Evolutionary conservation across 768 basidiomycete genomes (phyloP).

Genomic region (Leccinum longicurvipes): DNA sequence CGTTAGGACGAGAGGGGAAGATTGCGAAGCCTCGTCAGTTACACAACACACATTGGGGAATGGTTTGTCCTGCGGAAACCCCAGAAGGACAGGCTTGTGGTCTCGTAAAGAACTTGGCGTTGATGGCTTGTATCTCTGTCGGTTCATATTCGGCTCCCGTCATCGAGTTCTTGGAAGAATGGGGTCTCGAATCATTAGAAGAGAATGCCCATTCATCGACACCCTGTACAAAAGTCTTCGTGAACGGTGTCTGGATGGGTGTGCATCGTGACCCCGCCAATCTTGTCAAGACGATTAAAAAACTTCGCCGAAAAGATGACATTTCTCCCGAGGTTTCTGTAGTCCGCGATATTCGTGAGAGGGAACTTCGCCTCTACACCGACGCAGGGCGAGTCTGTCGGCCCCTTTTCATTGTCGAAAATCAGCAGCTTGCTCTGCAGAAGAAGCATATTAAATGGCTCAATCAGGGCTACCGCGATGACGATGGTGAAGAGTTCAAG

Average conservation of each 20-base stretch:
- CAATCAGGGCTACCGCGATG: constrained; percentile 53
- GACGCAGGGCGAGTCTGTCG: constrained; percentile 97
- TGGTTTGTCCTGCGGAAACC: constrained; percentile 99
- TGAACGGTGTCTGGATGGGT: constrained; percentile 99
- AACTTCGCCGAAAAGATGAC: constrained; percentile 88
- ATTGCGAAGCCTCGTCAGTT: constrained; percentile 99
- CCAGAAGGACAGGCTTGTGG: constrained; percentile 99
- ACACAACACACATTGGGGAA: constrained; percentile 99
- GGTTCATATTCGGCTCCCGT: constrained; percentile 95
- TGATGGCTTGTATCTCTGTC: constrained; percentile 98
- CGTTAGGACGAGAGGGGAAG: constrained; percentile 96
- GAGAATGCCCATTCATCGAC: constrained; percentile 85
- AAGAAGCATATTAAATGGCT: constrained; percentile 83
- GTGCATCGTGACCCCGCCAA: constrained; percentile 94
- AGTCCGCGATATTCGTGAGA: constrained; percentile 95
- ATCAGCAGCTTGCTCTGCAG: constrained; percentile 78
- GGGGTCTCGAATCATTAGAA: constrained; percentile 94
- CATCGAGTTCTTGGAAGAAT: constrained; percentile 97
- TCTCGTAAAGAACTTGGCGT: constrained; percentile 95
- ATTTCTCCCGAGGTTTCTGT: constrained; percentile 96
- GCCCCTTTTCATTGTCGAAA: constrained; percentile 94
- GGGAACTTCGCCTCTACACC: constrained; percentile 90
- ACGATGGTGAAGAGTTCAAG: constrained; percentile 59
- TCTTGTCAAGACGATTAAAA: constrained; percentile 89
- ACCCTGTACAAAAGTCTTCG: constrained; percentile 93